Conservation (phyloP, 768 basidiomycete species). For the Russula vinacea region DNA sequence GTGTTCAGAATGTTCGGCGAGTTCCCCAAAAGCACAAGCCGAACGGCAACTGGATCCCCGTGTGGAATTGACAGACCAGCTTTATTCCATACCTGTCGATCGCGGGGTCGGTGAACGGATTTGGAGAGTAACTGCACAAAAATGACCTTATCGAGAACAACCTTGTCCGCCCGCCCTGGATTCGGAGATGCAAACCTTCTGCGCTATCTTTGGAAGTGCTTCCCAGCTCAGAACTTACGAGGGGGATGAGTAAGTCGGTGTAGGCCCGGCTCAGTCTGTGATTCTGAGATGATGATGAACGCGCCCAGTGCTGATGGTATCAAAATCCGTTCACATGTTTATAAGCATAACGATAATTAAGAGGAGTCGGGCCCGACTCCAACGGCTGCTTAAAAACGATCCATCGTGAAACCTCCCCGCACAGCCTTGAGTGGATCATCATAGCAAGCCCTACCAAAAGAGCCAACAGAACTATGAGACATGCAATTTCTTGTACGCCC, state of each 20-base stretch:
- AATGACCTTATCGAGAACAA: background rate
- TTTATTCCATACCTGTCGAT: background rate
- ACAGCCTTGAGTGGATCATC: background rate
- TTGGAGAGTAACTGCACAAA: background rate
- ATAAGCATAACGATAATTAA: background rate
- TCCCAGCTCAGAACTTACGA: background rate
- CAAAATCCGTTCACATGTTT: background rate
- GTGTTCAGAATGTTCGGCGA: background rate
- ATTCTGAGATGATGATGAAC: no score
- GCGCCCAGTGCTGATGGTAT: background rate
- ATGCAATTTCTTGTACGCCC: conserved; percentile 28
- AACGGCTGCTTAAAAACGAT: background rate
- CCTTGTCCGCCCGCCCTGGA: background rate
- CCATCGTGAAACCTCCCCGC: background rate
- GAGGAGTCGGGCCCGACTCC: background rate
- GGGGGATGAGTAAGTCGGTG: background rate
- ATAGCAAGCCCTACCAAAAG: background rate
- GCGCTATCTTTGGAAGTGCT: background rate
- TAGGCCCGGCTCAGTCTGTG: background rate
- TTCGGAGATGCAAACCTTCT: background rate
- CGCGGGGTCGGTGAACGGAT: background rate
- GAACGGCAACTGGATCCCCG: conserved; percentile 1
- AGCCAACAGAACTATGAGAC: conserved; percentile 3
- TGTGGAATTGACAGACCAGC: background rate
- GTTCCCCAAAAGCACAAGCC: background rate